Percentiles rank a stretch among this genome's conserved stretches.
These are phyloP conservation scores for Pseudozyma flocculosa DNA, from an alignment of 1,284 basidiomycete species.

Conservation along the genomic window DNA sequence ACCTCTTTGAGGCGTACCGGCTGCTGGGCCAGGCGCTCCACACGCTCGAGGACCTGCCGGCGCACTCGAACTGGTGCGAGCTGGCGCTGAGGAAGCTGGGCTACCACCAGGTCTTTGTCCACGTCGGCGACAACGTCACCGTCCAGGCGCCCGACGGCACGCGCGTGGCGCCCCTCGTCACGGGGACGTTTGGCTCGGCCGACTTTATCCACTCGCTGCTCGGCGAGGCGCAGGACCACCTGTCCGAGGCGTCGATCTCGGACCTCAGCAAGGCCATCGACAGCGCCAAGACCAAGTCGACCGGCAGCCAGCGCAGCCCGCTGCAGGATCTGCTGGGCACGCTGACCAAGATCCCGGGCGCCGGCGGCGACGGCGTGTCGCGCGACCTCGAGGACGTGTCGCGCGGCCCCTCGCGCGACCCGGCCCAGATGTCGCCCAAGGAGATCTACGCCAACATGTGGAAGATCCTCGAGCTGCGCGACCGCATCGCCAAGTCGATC, in stretches of 20 bases:
- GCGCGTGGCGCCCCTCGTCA: slow-evolving; percentile 78
- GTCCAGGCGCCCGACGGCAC: slow-evolving; percentile 76
- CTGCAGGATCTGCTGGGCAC: slow-evolving; percentile 56
- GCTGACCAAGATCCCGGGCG: slow-evolving; percentile 62
- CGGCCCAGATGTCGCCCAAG: slow-evolving; percentile 77
- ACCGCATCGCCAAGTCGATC: slow-evolving; percentile 78
- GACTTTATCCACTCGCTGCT: slow-evolving; percentile 67
- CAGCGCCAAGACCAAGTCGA: slow-evolving; percentile 57
- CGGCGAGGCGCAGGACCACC: slow-evolving; percentile 65
- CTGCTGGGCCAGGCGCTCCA: slow-evolving; percentile 63
- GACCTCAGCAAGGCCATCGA: slow-evolving; percentile 80
- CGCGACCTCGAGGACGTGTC: slow-evolving; percentile 47
- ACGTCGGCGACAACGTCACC: slow-evolving; percentile 77
- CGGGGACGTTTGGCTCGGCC: slow-evolving; percentile 81
- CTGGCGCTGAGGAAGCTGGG: slow-evolving; percentile 72
- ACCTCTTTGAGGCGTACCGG: slow-evolving; percentile 70
- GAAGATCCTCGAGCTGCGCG: slow-evolving; percentile 82
- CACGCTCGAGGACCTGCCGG: slow-evolving; percentile 81
- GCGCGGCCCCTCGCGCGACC: slow-evolving; percentile 58
- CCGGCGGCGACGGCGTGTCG: slow-evolving; percentile 17
- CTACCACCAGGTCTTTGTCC: slow-evolving; percentile 76
- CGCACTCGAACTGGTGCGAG: slow-evolving; percentile 67
- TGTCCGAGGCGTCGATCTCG: slow-evolving; percentile 76
- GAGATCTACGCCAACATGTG: slow-evolving; percentile 77
- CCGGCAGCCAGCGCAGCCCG: slow-evolving; percentile 54